Percentiles rank a stretch among this genome's conserved stretches.
Evolutionary conservation across 2,329 filamentous ascomycete species (phyloP).

Genomic region (Aureobasidium sp.): DNA sequence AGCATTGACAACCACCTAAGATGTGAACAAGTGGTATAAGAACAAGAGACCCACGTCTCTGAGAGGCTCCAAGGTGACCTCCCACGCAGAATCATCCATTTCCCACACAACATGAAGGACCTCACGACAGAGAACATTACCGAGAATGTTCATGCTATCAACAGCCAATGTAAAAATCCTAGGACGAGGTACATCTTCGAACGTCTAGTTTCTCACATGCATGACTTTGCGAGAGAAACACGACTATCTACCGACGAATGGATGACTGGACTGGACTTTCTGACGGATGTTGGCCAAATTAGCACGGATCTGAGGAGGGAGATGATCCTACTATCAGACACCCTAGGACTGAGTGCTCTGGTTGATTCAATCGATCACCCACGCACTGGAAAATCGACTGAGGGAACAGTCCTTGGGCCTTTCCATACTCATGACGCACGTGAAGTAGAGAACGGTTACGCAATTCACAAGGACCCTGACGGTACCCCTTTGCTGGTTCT

Average conservation of each 20-base stretch:
- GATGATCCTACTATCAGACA: slow-evolving; percentile 15
- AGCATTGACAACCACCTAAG: background rate
- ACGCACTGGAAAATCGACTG: slow-evolving; percentile 17
- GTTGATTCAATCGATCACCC: slow-evolving; percentile 22
- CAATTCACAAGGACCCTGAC: slow-evolving; percentile 17
- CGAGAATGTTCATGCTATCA: slow-evolving; percentile 60
- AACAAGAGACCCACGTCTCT: background rate
- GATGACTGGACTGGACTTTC: slow-evolving; percentile 60
- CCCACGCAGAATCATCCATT: background rate
- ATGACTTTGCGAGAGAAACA: slow-evolving; percentile 71
- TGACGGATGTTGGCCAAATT: slow-evolving; percentile 63
- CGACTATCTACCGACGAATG: slow-evolving; percentile 65
- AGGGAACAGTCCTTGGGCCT: slow-evolving; percentile 23
- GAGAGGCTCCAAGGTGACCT: background rate
- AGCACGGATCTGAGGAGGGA: slow-evolving; percentile 59
- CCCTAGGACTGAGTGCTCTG: slow-evolving; percentile 21
- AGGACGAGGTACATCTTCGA: slow-evolving; percentile 62
- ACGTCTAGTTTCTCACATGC: slow-evolving; percentile 62
- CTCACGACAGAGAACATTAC: slow-evolving; percentile 69
- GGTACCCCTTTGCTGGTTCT: slow-evolving; percentile 17
- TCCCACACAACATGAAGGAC: slow-evolving; percentile 43
- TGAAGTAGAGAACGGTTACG: slow-evolving; percentile 18
- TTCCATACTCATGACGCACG: slow-evolving; percentile 24
- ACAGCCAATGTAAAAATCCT: slow-evolving; percentile 54
- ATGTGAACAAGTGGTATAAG: background rate